Evolutionary conservation across 2,329 filamentous ascomycete genomes (phyloP).

Genomic region (Cadophora sp.): DNA sequence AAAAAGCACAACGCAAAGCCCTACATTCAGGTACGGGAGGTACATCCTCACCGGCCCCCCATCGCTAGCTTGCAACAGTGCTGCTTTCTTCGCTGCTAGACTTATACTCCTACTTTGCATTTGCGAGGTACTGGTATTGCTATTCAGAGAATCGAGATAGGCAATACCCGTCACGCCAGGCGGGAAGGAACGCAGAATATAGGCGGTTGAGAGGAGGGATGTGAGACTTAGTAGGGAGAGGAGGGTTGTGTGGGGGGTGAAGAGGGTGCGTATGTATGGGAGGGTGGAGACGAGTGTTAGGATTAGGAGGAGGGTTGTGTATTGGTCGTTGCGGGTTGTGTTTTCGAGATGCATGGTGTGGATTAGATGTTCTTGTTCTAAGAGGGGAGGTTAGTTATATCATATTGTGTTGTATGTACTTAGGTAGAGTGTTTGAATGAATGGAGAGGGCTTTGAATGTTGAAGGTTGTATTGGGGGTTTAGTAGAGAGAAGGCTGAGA

Average conservation of each 20-base stretch:
- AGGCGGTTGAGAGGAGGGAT: conserved; percentile 68
- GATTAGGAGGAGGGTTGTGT: conserved; percentile 62
- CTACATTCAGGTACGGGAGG: conserved; percentile 66
- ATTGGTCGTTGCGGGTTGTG: conserved; percentile 62
- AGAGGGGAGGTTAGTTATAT: conserved; percentile 34
- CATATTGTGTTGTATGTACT: too few species aligned
- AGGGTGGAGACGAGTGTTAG: conserved; percentile 64
- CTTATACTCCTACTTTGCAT: not conserved
- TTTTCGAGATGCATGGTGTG: conserved; percentile 60
- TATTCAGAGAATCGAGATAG: conserved; percentile 55
- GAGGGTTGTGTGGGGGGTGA: conserved; percentile 45
- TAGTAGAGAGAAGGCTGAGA: conserved; percentile 14
- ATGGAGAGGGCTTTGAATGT: not conserved
- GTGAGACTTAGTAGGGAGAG: conserved; percentile 64
- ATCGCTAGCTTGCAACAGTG: conserved; percentile 17
- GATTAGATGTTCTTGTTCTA: conserved; percentile 73
- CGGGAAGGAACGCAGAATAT: conserved; percentile 63
- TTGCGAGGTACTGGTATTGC: not conserved
- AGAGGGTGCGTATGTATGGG: conserved; percentile 60
- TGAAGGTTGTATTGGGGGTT: not conserved
- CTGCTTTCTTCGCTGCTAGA: conserved; percentile 7
- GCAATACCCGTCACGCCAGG: conserved; percentile 61
- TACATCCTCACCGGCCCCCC: conserved; percentile 62
- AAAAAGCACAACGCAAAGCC: conserved; percentile 59
- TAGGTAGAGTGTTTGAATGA: not conserved